These are phyloP conservation scores for Linanthus parryae DNA, from an alignment of 148 eudicot species.

Conservation along the genomic window DNA sequence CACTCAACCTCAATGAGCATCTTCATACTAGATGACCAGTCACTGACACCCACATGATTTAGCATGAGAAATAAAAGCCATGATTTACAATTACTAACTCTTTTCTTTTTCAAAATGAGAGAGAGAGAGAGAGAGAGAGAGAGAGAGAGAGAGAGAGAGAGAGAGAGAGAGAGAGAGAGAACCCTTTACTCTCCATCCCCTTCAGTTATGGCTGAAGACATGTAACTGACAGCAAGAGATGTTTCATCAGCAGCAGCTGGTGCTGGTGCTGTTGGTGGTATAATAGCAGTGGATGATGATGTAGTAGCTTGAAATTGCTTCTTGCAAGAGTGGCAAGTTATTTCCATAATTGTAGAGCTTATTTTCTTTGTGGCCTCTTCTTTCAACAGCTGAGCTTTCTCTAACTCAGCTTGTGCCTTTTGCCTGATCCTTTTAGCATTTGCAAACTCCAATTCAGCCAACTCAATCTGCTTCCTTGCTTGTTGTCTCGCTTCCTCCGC, in stretches of 20 bases:
- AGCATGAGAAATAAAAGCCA: slow-evolving; percentile 1
- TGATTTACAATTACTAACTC: not conserved
- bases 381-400: slow-evolving; percentile 24
- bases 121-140: not conserved
- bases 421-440: slow-evolving; percentile 28
- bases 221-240: slow-evolving; percentile 17
- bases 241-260: slow-evolving; percentile 12
- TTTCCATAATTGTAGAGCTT: slow-evolving; percentile 19
- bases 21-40: slow-evolving; percentile 5
- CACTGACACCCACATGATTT: slow-evolving; percentile 4
- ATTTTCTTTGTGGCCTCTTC: slow-evolving; percentile 22
- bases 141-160: not conserved
- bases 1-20: not conserved
- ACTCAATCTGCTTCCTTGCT: slow-evolving; percentile 21
- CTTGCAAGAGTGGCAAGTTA: slow-evolving; percentile 30
- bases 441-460: slow-evolving; percentile 29
- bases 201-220: slow-evolving; percentile 20
- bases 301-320: slow-evolving; percentile 20
- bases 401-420: slow-evolving; percentile 25
- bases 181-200: slow-evolving; percentile 10
- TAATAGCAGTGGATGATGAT: not conserved
- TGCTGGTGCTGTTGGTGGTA: too few relatives aligned
- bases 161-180: not conserved
- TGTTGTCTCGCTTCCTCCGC: slow-evolving; percentile 28
- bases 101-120: not conserved